phyloP scores from a whole-genome alignment of 2,329 filamentous ascomycete genomes.

The Didymella pinodella region DNA sequence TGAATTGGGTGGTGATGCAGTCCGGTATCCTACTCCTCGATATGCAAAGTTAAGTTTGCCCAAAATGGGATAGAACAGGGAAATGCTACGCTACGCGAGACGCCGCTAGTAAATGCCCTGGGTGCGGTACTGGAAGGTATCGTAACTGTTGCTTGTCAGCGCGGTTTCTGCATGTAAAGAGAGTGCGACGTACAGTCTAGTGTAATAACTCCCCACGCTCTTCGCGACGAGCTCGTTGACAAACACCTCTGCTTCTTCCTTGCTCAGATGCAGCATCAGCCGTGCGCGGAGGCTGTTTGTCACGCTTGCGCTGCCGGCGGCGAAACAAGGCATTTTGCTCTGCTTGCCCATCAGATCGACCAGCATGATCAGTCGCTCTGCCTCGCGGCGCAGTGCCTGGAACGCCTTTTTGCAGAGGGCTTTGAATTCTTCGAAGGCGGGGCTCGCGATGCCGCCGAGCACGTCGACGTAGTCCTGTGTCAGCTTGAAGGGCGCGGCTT shows the following conservation, averaged over 20 bases:
- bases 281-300: slow-evolving; percentile 74
- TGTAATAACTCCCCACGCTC: slow-evolving; percentile 86
- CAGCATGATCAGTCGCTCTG: slow-evolving; percentile 81
- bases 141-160: slow-evolving; percentile 64
- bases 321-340: slow-evolving; percentile 83
- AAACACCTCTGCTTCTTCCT: slow-evolving; percentile 81
- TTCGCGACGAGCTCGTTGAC: slow-evolving; percentile 84
- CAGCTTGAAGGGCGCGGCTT: slow-evolving; percentile 86
- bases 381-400: slow-evolving; percentile 78
- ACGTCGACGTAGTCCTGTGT: slow-evolving; percentile 88
- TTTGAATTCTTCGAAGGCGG: slow-evolving; percentile 79
- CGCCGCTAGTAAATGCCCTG: slow-evolving; percentile 77
- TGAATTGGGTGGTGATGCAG: no score
- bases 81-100: no score
- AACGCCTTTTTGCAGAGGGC: slow-evolving; percentile 83
- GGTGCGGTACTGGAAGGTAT: slow-evolving; percentile 87
- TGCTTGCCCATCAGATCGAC: slow-evolving; percentile 85
- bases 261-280: slow-evolving; percentile 83
- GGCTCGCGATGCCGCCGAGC: slow-evolving; percentile 74
- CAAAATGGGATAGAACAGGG: no score
- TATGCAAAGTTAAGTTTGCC: no score
- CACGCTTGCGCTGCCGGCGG: slow-evolving; percentile 74
- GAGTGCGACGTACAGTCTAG: slow-evolving; percentile 70
- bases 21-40: no score
- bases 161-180: not conserved